Evolutionary conservation across 352 stramenopile species (phyloP).

Genomic region (Phytophthora litchii): DNA sequence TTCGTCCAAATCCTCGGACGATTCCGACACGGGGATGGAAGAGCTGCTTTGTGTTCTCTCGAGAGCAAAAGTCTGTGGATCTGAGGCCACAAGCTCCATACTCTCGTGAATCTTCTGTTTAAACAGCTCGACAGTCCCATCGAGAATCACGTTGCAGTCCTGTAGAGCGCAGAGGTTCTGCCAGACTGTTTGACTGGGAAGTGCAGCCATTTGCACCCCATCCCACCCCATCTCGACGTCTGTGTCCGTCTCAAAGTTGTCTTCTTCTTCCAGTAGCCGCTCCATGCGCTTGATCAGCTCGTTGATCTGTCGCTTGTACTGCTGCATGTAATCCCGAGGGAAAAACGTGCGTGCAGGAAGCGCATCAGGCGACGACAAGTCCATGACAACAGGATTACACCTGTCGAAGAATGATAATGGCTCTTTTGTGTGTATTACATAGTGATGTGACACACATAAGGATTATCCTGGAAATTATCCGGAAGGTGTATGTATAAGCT

Average conservation of each 20-base stretch:
- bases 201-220: constrained; percentile 41
- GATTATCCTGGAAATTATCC: background rate
- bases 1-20: constrained; percentile 51
- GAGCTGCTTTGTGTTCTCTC: constrained; percentile 48
- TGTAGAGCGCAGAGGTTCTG: constrained; percentile 65
- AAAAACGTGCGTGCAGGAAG: constrained; percentile 63
- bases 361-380: constrained; percentile 36
- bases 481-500: constrained; percentile 2
- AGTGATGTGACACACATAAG: background rate
- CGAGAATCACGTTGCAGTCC: constrained; percentile 55
- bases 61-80: constrained; percentile 48
- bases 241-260: constrained; percentile 58
- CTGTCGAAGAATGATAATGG: constrained; percentile 26
- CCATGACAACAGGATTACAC: constrained; percentile 6
- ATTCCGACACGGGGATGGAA: constrained; percentile 55
- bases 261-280: constrained; percentile 61
- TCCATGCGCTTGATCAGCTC: constrained; percentile 66
- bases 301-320: constrained; percentile 65
- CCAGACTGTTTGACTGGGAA: constrained; percentile 64
- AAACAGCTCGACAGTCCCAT: constrained; percentile 47
- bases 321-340: constrained; percentile 53
- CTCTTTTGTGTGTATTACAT: constrained; percentile 2
- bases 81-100: constrained; percentile 46
- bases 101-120: constrained; percentile 75
- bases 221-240: constrained; percentile 40